Percentiles rank a stretch among this genome's conserved stretches.
Evolutionary conservation across 495 filamentous ascomycete species (phyloP).

Genomic region (Schizothecium vesticola): DNA sequence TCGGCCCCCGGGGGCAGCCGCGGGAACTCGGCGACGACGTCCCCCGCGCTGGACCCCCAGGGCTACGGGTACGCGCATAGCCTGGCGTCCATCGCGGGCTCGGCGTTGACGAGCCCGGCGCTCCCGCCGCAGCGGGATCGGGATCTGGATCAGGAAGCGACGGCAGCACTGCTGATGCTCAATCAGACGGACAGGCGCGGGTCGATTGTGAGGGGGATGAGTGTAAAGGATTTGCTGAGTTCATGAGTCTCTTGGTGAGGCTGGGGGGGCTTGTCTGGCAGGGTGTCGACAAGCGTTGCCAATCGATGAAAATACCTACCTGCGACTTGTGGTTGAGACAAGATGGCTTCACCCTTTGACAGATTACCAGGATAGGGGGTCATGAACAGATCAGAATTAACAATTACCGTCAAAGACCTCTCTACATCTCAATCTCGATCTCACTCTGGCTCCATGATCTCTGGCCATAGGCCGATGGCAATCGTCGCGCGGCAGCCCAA

Average conservation of each 20-base stretch:
- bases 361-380: neutral
- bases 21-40: constrained; percentile 41
- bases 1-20: constrained; percentile 44
- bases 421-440: neutral
- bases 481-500: neutral
- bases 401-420: neutral
- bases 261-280: neutral
- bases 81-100: constrained; percentile 33
- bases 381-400: neutral
- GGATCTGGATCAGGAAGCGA: constrained; percentile 70
- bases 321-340: neutral
- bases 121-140: constrained; percentile 41
- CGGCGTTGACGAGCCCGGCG: constrained; percentile 46
- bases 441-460: neutral
- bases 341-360: neutral
- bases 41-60: constrained; percentile 42
- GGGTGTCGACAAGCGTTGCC: neutral
- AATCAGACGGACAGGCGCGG: constrained; percentile 54
- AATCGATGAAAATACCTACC: neutral
- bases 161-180: constrained; percentile 73
- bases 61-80: constrained; percentile 24
- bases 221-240: constrained; percentile 73
- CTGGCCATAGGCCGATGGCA: neutral
- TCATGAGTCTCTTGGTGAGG: constrained; percentile 38
- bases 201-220: constrained; percentile 54